Evolutionary conservation across 139 green algal genomes (phyloP).

Genomic region (Tetradesmus obliquus): DNA sequence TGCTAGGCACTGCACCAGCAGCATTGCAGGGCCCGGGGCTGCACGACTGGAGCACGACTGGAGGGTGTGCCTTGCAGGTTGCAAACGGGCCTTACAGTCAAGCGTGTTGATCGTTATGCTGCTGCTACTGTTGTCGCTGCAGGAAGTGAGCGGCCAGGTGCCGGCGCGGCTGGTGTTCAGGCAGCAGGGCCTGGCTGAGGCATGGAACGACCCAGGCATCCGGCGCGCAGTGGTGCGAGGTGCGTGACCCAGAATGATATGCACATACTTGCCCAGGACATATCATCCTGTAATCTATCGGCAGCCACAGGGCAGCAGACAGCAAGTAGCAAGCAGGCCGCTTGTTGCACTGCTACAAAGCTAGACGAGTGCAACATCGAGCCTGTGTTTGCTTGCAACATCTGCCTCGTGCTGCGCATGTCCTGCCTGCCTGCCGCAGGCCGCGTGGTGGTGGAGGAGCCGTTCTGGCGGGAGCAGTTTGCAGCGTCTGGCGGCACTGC

Average conservation of each 20-base stretch:
- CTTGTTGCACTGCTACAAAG: neutral
- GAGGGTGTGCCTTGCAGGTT: no score
- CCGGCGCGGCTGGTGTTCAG: slow-evolving; percentile 2
- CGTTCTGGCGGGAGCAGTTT: slow-evolving; percentile 16
- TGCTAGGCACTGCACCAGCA: no score
- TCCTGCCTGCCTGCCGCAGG: neutral
- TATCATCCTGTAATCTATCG: no score
- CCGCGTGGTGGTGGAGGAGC: neutral
- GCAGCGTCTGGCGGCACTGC: neutral
- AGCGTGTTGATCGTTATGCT: neutral
- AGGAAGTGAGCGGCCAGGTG: neutral
- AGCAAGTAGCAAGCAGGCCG: no score
- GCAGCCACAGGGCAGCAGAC: no score
- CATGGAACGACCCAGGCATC: neutral
- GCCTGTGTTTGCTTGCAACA: no score
- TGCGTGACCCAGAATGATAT: neutral
- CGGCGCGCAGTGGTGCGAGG: neutral
- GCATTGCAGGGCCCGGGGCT: no score
- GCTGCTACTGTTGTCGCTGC: neutral
- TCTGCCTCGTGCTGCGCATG: no score
- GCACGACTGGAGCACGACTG: no score
- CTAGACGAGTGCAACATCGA: no score
- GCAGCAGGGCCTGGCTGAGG: neutral
- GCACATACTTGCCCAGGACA: neutral
- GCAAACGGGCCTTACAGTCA: no score